These are phyloP conservation scores for Gillenia trifoliata DNA, from an alignment of 306 rosid genomes.

Conservation along the genomic window DNA sequence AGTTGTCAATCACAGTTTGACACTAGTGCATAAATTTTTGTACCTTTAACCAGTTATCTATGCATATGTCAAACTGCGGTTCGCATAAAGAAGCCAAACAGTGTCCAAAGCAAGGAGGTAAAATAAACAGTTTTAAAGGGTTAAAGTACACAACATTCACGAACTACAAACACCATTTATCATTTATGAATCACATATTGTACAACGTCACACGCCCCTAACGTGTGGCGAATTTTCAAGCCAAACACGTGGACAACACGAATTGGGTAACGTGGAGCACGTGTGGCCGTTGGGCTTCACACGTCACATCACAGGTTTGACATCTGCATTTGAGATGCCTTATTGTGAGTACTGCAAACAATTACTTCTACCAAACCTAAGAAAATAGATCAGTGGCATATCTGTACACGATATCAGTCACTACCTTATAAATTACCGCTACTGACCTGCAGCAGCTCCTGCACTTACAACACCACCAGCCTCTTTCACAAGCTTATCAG, in stretches of 20 bases:
- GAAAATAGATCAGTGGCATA: constrained; percentile 1
- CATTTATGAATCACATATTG: neutral
- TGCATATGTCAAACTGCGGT: no score
- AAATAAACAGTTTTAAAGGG: no score
- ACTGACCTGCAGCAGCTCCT: constrained; percentile 37
- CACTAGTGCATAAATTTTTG: no score
- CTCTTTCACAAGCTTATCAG: constrained; percentile 65
- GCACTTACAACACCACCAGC: constrained; percentile 46
- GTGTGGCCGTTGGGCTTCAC: no score
- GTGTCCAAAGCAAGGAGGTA: neutral
- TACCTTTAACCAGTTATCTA: no score
- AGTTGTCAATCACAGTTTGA: no score
- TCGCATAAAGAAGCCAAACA: no score
- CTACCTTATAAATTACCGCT: constrained; percentile 12
- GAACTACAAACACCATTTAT: neutral
- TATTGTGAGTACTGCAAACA: neutral
- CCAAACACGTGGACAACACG: no score
- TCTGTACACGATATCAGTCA: constrained; percentile 4
- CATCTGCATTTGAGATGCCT: neutral
- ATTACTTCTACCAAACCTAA: neutral
- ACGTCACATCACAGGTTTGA: neutral
- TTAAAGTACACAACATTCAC: no score
- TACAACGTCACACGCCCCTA: no score
- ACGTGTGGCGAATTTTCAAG: no score
- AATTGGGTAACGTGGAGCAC: no score